Evolutionary conservation across 1,139 yeast genomes (phyloP), one percentile per base, ranked within the genome.

Genomic region (Lodderomyces orthopsilosis): DNA sequence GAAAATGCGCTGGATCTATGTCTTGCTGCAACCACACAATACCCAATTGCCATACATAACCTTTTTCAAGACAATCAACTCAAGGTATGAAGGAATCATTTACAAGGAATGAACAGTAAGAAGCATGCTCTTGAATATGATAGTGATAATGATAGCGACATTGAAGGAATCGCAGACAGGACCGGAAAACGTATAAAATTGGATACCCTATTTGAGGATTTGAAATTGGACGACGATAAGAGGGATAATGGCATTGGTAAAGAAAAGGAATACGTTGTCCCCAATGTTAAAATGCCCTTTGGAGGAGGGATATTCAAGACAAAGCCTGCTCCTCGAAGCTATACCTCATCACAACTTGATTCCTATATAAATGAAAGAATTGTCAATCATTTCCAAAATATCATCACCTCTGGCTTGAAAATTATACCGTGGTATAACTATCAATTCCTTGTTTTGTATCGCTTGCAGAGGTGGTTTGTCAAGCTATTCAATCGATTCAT

Each of bases 401-500:
- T 44, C 9, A 35, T 43, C 9, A 40, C 36, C 14, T 35, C 49
- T 12, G 38, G 42, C 13, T 22, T 50, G 21, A 41, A 48, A 35
- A 17, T 59, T 9, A 48, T 59, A 4, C 45, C 44, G 19, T 63
- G 68, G 61, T 63, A 62, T 43, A 58, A 57, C 43, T 61, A 57
- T 12, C 46, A 53, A 12, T 45, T 56, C 9, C 30, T 71, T 28
- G 47, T 71, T 13, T 49, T 58, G 3, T 57, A 52, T 27, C 59
- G 59, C 33, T 68, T 68, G 47, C 71, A 69, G 45, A 42, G 44
- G 42, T 72, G 77, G 77, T 56, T 61, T 12, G 42, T 66, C n/a
- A 54, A 70, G 41, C 52, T 71, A 45, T 71, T 71, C 53, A 70
- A 70, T 47, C 49, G 63, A 38, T 72, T 70, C 48, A 52, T 68